phyloP scores from a whole-genome alignment of 2,329 filamentous ascomycete species.

The Metarhizium rileyi region DNA sequence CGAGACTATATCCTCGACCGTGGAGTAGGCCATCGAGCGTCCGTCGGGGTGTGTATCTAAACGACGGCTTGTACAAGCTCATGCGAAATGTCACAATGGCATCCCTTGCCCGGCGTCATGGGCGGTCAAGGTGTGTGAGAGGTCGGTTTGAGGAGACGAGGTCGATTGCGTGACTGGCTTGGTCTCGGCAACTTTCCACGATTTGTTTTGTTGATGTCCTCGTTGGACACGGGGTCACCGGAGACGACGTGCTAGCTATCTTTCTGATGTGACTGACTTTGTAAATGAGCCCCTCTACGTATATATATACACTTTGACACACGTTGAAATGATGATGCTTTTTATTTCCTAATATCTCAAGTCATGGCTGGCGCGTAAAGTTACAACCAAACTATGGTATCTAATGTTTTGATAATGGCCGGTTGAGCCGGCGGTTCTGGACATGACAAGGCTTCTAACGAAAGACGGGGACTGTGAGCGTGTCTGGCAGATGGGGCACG shows the following conservation, averaged over 20 bases:
- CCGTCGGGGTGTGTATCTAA: too few species aligned
- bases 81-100: neutral
- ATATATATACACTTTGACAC: too few species aligned
- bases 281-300: too few species aligned
- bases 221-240: neutral
- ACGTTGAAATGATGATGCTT: neutral
- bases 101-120: neutral
- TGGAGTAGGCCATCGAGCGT: too few species aligned
- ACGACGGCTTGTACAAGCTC: too few species aligned
- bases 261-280: too few species aligned
- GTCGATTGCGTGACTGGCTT: neutral
- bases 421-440: neutral
- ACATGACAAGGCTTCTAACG: neutral
- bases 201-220: neutral
- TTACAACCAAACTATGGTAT: slow-evolving; percentile 1
- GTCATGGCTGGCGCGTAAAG: slow-evolving; percentile 1
- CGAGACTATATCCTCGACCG: too few species aligned
- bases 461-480: neutral
- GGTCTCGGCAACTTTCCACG: neutral
- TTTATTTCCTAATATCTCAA: neutral
- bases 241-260: neutral
- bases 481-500: neutral
- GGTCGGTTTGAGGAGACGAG: too few species aligned
- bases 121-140: too few species aligned
- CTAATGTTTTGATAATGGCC: neutral